These are phyloP conservation scores for Crithidia brevicula DNA, from an alignment of 208 protist species.

Conservation along the genomic window DNA sequence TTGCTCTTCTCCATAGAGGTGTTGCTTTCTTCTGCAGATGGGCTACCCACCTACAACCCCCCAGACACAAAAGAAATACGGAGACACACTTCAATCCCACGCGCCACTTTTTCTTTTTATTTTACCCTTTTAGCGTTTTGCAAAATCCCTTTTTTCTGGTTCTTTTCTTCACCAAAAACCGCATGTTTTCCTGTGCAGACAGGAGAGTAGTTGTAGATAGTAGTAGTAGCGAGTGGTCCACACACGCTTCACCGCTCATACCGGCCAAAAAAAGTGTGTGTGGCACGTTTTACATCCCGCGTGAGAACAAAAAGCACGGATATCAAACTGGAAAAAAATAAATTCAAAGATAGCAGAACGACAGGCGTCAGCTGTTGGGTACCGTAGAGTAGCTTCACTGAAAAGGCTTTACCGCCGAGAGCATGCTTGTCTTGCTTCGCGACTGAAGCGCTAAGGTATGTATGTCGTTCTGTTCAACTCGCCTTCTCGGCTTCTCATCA, in stretches of 20 bases:
- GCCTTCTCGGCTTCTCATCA: too few species aligned
- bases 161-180: conserved; percentile 20
- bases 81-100: too few species aligned
- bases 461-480: too few species aligned
- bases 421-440: too few species aligned
- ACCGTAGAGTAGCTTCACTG: too few species aligned
- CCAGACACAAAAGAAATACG: too few species aligned
- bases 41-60: too few species aligned
- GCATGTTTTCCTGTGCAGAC: not conserved
- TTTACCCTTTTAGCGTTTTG: conserved; percentile 23
- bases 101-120: conserved; percentile 6
- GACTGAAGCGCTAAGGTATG: too few species aligned
- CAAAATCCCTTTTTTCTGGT: conserved; percentile 29
- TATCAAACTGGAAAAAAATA: not conserved
- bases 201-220: not conserved
- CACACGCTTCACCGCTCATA: not conserved
- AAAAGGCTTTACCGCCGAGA: too few species aligned
- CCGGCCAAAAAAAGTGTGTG: not conserved
- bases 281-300: not conserved
- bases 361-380: too few species aligned
- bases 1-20: not conserved
- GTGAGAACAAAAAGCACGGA: not conserved
- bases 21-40: too few species aligned
- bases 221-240: conserved; percentile 4
- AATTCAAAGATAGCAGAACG: not conserved